Conservation (phyloP, 2,329 filamentous ascomycete species). For the Pseudomassariella vexata region DNA sequence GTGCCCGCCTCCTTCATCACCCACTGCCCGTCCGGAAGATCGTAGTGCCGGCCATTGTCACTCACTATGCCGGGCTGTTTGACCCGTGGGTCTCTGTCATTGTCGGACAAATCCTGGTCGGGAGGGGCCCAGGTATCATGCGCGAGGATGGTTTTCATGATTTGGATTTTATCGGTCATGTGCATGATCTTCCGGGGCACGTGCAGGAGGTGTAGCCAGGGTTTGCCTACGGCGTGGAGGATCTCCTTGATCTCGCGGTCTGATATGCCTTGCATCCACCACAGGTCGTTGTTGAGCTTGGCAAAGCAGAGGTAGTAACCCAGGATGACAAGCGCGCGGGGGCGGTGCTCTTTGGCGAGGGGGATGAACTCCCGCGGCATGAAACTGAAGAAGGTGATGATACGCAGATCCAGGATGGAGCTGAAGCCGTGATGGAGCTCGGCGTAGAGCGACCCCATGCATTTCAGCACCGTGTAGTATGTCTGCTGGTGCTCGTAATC, state of each 20-base stretch:
- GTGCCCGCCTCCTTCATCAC: conserved; percentile 1
- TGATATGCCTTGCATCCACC: conserved; percentile 46
- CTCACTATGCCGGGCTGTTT: conserved; percentile 11
- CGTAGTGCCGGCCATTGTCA: conserved; percentile 9
- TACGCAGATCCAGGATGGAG: conserved; percentile 39
- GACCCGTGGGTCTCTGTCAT: conserved; percentile 14
- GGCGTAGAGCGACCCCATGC: conserved; percentile 45
- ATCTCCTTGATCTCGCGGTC: conserved; percentile 41
- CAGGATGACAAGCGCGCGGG: conserved; percentile 44
- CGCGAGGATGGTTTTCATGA: conserved; percentile 37
- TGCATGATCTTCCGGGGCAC: conserved; percentile 33
- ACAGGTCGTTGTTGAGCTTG: conserved; percentile 35
- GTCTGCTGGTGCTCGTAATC: conserved; percentile 32
- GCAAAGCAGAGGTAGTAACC: conserved; percentile 47
- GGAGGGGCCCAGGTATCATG: conserved; percentile 36
- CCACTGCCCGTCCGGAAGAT: conserved; percentile 3
- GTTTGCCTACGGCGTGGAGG: conserved; percentile 27
- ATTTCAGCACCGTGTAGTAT: conserved; percentile 42
- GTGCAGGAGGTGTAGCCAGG: conserved; percentile 34
- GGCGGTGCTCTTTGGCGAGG: conserved; percentile 33
- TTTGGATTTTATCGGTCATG: conserved; percentile 24
- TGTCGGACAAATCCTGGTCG: conserved; percentile 17
- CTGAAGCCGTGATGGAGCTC: conserved; percentile 40
- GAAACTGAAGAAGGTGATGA: conserved; percentile 49
- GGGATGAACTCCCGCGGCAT: conserved; percentile 38